phyloP scores from a whole-genome alignment of 257 asterid species.

The Striga asiatica region DNA sequence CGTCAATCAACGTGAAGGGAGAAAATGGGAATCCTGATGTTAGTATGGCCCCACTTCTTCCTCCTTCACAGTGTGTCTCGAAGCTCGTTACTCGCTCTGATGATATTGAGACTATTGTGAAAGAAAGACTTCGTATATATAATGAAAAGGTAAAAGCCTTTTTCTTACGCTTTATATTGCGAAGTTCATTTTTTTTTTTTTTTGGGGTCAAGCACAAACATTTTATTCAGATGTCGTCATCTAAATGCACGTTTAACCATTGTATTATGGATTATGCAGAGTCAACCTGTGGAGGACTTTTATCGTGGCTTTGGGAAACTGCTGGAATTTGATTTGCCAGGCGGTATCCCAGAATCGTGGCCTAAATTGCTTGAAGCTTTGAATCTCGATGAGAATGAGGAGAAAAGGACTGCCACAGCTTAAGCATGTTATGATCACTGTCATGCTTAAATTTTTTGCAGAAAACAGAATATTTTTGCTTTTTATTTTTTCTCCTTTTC shows the following conservation, averaged over 20 bases:
- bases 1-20: slow-evolving; percentile 62
- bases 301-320: slow-evolving; percentile 60
- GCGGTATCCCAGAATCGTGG: slow-evolving; percentile 91
- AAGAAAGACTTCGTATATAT: slow-evolving; percentile 68
- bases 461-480: slow-evolving; percentile 18
- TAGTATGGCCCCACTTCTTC: slow-evolving; percentile 81
- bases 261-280: slow-evolving; percentile 32
- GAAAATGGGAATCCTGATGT: slow-evolving; percentile 86
- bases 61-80: slow-evolving; percentile 67
- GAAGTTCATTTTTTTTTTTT: too few relatives aligned
- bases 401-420: slow-evolving; percentile 55
- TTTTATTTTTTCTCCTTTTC: too few relatives aligned
- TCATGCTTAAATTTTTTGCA: slow-evolving; percentile 40
- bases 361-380: slow-evolving; percentile 83
- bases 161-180: too few relatives aligned
- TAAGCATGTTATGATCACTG: slow-evolving; percentile 22
- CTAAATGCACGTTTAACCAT: too few relatives aligned
- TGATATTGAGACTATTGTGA: slow-evolving; percentile 78
- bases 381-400: slow-evolving; percentile 73
- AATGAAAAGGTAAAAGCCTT: slow-evolving; percentile 63
- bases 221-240: too few relatives aligned
- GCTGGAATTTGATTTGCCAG: slow-evolving; percentile 77
- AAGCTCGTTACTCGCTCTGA: slow-evolving; percentile 91
- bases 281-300: slow-evolving; percentile 84
- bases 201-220: neutral